These are phyloP conservation scores for Diaporthe batatas DNA, from an alignment of 2,329 filamentous ascomycete species.

Conservation along the genomic window DNA sequence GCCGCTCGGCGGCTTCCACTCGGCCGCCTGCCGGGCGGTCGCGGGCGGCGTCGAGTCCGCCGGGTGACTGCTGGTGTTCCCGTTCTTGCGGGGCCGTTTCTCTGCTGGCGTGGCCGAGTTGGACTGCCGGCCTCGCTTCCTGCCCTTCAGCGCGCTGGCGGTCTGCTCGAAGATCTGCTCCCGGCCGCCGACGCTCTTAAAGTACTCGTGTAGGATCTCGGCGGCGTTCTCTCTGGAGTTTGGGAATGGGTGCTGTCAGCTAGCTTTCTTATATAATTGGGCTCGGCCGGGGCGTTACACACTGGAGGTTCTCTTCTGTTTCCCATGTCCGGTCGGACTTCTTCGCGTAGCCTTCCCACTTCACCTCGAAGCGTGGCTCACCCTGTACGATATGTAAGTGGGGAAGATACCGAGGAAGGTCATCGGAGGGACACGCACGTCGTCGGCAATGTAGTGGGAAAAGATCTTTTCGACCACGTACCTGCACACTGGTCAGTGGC, in stretches of 20 bases:
- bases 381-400: constrained; percentile 54
- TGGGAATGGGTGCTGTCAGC: constrained; percentile 32
- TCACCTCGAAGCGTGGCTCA: constrained; percentile 75
- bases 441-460: constrained; percentile 71
- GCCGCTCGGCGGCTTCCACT: constrained; percentile 78
- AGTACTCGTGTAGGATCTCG: constrained; percentile 75
- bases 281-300: constrained; percentile 45
- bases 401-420: not conserved
- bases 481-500: constrained; percentile 57
- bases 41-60: constrained; percentile 62
- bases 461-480: constrained; percentile 82
- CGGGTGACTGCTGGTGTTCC: constrained; percentile 66
- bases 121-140: constrained; percentile 69
- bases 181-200: constrained; percentile 72
- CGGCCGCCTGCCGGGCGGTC: constrained; percentile 52
- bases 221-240: constrained; percentile 66
- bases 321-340: constrained; percentile 83
- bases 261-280: not conserved
- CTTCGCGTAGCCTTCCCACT: constrained; percentile 84
- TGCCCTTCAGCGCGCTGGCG: constrained; percentile 62
- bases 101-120: constrained; percentile 53
- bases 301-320: constrained; percentile 77
- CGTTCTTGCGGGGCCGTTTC: constrained; percentile 62
- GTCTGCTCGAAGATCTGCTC: constrained; percentile 66
- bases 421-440: constrained; percentile 55